Percentiles rank a stretch among this genome's conserved stretches.
Conservation (phyloP, 2,329 filamentous ascomycete genomes). For the Byssothecium circinans region DNA sequence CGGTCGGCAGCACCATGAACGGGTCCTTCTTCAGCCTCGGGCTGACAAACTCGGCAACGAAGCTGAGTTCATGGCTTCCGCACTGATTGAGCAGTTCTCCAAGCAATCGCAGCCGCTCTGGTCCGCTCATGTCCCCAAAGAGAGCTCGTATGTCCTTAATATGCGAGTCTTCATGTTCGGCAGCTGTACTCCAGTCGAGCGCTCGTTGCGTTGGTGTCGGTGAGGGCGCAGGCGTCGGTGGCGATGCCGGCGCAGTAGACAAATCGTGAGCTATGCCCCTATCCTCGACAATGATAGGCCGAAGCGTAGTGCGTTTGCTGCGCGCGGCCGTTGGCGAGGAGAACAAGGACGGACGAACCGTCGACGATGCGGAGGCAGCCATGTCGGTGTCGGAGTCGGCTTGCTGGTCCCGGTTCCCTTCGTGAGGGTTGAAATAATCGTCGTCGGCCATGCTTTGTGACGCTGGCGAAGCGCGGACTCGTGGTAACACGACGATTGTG, state of each 20-base stretch:
- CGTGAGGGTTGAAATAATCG: slow-evolving; percentile 34
- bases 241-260: slow-evolving; percentile 66
- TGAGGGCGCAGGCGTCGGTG: slow-evolving; percentile 68
- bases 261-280: slow-evolving; percentile 58
- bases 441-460: slow-evolving; percentile 32
- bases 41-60: slow-evolving; percentile 94
- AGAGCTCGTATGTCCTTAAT: slow-evolving; percentile 76
- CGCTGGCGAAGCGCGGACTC: too few species aligned
- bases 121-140: slow-evolving; percentile 75
- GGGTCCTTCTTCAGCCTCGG: slow-evolving; percentile 95
- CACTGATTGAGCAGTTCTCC: slow-evolving; percentile 91
- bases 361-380: slow-evolving; percentile 38
- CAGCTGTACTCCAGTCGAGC: slow-evolving; percentile 76
- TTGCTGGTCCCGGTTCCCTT: slow-evolving; percentile 21
- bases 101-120: slow-evolving; percentile 77
- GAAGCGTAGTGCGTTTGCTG: slow-evolving; percentile 45
- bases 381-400: slow-evolving; percentile 42
- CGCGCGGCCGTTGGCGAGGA: slow-evolving; percentile 38
- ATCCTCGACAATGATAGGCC: slow-evolving; percentile 43
- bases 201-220: slow-evolving; percentile 64
- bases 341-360: slow-evolving; percentile 36
- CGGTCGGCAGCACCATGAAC: slow-evolving; percentile 87
- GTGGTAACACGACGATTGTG: too few species aligned
- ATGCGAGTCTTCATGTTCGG: slow-evolving; percentile 80
- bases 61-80: slow-evolving; percentile 92